Evolutionary conservation across 768 basidiomycete species (phyloP).

Genomic region (Austroboletus festivus): DNA sequence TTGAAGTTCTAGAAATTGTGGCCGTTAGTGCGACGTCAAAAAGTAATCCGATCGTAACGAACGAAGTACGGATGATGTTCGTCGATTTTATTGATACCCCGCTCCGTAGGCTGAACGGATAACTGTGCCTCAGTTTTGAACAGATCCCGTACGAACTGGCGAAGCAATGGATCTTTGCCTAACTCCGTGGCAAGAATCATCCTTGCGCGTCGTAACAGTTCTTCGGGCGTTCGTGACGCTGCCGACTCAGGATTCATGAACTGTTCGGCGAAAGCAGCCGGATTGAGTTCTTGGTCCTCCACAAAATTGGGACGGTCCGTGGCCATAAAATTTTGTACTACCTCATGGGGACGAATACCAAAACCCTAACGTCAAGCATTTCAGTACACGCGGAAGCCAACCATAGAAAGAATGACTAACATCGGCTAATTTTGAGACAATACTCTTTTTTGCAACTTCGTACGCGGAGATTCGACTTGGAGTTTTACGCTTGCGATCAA

Average conservation of each 20-base stretch:
- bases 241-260: constrained; percentile 69
- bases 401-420: constrained; percentile 39
- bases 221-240: constrained; percentile 58
- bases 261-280: constrained; percentile 80
- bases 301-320: constrained; percentile 61
- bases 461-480: constrained; percentile 84
- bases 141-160: constrained; percentile 69
- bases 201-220: constrained; percentile 69
- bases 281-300: constrained; percentile 80
- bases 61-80: constrained; percentile 73
- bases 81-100: constrained; percentile 74
- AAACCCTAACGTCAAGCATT: constrained; percentile 55
- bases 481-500: constrained; percentile 66
- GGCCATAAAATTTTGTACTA: constrained; percentile 80
- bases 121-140: constrained; percentile 76
- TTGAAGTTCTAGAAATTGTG: constrained; percentile 79
- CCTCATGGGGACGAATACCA: constrained; percentile 76
- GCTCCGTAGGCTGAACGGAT: constrained; percentile 82
- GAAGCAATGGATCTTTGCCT: constrained; percentile 86
- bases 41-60: constrained; percentile 27
- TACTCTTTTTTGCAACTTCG: constrained; percentile 76
- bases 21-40: constrained; percentile 3
- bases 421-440: constrained; percentile 75
- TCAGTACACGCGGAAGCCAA: background rate
- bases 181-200: constrained; percentile 88